These are phyloP conservation scores for Gossypium rotundifolium DNA, from an alignment of 345 rosid genomes.

Conservation along the genomic window DNA sequence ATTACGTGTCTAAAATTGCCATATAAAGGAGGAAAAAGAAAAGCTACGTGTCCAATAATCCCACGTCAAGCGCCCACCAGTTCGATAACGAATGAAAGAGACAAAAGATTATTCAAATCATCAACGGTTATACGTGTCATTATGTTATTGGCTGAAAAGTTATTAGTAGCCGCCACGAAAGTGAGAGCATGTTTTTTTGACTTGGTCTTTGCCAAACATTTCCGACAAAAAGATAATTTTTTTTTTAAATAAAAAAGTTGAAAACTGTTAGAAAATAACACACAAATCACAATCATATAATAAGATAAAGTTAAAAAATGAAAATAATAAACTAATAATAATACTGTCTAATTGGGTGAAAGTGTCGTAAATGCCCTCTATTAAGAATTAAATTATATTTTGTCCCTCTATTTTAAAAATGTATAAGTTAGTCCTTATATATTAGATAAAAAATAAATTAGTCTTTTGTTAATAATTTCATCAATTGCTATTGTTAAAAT, in stretches of 20 bases:
- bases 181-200: neutral
- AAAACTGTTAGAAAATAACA: neutral
- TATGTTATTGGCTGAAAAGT: no score
- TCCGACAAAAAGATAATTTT: neutral
- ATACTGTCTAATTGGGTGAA: no score
- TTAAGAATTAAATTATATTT: rapidly evolving
- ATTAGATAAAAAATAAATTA: no score
- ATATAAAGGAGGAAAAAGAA: neutral
- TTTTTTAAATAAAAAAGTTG: neutral
- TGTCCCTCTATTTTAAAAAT: rapidly evolving
- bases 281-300: no score
- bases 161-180: neutral
- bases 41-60: neutral
- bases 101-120: neutral
- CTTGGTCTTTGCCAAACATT: neutral
- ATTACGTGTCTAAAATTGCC: neutral
- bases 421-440: no score
- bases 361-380: rapidly evolving
- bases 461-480: no score
- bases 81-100: neutral
- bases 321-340: no score
- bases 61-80: neutral
- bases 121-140: neutral
- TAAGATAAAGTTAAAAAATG: no score
- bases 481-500: no score